phyloP scores from a whole-genome alignment of 495 filamentous ascomycete species.

The Penicillium salamii region DNA sequence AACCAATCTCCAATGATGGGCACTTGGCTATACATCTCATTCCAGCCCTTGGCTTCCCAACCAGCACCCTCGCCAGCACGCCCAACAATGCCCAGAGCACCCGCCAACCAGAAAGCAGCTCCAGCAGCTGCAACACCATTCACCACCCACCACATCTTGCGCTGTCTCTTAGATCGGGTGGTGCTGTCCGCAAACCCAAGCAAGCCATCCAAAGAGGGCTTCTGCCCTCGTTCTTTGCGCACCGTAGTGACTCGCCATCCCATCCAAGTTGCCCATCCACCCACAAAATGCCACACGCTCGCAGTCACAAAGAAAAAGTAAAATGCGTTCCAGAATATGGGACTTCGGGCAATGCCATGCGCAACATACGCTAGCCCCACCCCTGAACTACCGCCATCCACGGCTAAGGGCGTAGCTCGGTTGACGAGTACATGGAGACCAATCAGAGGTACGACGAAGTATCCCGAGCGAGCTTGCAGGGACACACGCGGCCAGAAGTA shows the following conservation, averaged over 20 bases:
- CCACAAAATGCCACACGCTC: slow-evolving; percentile 76
- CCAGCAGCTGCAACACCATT: slow-evolving; percentile 58
- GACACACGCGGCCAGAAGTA: slow-evolving; percentile 66
- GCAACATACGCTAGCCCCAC: slow-evolving; percentile 77
- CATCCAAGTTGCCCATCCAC: slow-evolving; percentile 78
- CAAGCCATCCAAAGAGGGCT: slow-evolving; percentile 37
- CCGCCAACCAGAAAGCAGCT: slow-evolving; percentile 71
- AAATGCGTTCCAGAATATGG: slow-evolving; percentile 59
- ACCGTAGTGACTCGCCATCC: slow-evolving; percentile 45
- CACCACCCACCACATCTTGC: slow-evolving; percentile 65
- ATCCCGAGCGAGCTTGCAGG: slow-evolving; percentile 65
- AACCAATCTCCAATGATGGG: slow-evolving; percentile 53
- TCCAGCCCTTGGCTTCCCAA: slow-evolving; percentile 79
- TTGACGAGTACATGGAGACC: slow-evolving; percentile 69
- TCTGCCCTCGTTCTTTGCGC: slow-evolving; percentile 29
- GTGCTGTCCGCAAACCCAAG: slow-evolving; percentile 37
- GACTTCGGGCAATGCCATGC: slow-evolving; percentile 77
- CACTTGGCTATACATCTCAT: slow-evolving; percentile 59
- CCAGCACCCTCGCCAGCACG: slow-evolving; percentile 65
- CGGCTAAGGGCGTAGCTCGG: slow-evolving; percentile 62
- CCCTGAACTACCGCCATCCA: slow-evolving; percentile 80
- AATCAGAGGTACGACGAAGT: slow-evolving; percentile 59
- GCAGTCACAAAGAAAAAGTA: slow-evolving; percentile 66
- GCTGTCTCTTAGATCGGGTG: slow-evolving; percentile 41
- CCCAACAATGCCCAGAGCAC: slow-evolving; percentile 74